Evolutionary conservation across 2,329 filamentous ascomycete genomes (phyloP).

Genomic region (Hymenoscyphus infarciens): DNA sequence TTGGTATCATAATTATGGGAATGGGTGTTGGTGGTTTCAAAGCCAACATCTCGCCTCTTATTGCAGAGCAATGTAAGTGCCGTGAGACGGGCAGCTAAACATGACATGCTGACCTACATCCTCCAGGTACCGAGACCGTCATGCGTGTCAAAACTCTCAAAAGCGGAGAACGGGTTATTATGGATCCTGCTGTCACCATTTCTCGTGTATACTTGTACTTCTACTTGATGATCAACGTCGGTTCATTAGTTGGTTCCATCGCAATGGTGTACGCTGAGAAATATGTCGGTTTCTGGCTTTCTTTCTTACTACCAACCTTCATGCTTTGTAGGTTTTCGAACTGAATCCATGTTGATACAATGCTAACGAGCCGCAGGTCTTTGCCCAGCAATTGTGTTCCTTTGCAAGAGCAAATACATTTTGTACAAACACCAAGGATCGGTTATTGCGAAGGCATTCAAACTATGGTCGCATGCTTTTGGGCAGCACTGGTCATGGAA

Average conservation of each 20-base stretch:
- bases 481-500: constrained; percentile 48
- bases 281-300: constrained; percentile 50
- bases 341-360: background rate
- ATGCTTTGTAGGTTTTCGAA: constrained; percentile 19
- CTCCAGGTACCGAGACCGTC: constrained; percentile 16
- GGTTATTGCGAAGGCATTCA: constrained; percentile 48
- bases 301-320: constrained; percentile 38
- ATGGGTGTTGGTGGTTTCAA: constrained; percentile 46
- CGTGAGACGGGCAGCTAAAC: background rate
- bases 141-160: constrained; percentile 28
- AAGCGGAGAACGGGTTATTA: constrained; percentile 34
- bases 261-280: constrained; percentile 52
- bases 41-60: constrained; percentile 36
- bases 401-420: constrained; percentile 45
- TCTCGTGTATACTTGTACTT: constrained; percentile 40
- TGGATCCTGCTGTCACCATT: constrained; percentile 35
- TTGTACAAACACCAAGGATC: constrained; percentile 58
- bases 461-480: constrained; percentile 49
- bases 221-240: constrained; percentile 53
- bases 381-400: constrained; percentile 54
- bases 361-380: constrained; percentile 40
- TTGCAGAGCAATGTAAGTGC: constrained; percentile 32
- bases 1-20: constrained; percentile 46
- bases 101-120: background rate
- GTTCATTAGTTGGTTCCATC: constrained; percentile 39